Evolutionary conservation across 192 early-diverging fungal genomes (phyloP).

Genomic region (Coemansia sp.): DNA sequence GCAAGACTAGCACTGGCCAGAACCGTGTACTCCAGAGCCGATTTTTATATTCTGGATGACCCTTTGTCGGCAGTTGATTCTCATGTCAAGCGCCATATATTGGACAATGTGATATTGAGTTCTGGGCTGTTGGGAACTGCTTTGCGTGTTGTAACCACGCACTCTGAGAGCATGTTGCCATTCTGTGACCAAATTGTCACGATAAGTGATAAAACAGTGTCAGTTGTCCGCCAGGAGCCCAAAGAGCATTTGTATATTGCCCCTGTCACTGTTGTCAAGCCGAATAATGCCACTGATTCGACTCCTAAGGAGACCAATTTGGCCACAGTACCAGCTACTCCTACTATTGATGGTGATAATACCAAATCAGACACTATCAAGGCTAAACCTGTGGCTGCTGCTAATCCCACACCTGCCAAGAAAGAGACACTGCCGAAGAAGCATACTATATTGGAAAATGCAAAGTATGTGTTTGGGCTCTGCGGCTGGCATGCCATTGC

Average conservation of each 20-base stretch:
- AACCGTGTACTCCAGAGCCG: constrained; percentile 18
- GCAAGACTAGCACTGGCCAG: constrained; percentile 18
- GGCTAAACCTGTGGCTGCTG: background rate
- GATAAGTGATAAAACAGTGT: background rate
- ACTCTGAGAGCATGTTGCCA: constrained; percentile 3
- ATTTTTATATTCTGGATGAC: constrained; percentile 12
- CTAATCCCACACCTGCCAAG: background rate
- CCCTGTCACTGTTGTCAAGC: background rate
- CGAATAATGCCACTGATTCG: background rate
- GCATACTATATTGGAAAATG: background rate
- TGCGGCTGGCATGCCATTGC: background rate
- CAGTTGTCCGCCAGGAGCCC: background rate
- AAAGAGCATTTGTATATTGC: background rate
- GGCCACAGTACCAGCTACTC: no score
- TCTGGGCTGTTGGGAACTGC: constrained; percentile 15
- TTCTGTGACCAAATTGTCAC: constrained; percentile 5
- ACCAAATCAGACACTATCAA: background rate
- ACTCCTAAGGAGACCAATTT: background rate
- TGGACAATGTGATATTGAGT: constrained; percentile 14
- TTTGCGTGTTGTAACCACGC: constrained; percentile 3
- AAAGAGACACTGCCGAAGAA: background rate
- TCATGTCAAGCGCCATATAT: constrained; percentile 9
- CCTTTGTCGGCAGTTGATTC: background rate
- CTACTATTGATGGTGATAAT: background rate
- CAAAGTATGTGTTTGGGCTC: background rate